These are phyloP conservation scores for Clarireedia paspali DNA, from an alignment of 2,329 filamentous ascomycete species.

Conservation along the genomic window DNA sequence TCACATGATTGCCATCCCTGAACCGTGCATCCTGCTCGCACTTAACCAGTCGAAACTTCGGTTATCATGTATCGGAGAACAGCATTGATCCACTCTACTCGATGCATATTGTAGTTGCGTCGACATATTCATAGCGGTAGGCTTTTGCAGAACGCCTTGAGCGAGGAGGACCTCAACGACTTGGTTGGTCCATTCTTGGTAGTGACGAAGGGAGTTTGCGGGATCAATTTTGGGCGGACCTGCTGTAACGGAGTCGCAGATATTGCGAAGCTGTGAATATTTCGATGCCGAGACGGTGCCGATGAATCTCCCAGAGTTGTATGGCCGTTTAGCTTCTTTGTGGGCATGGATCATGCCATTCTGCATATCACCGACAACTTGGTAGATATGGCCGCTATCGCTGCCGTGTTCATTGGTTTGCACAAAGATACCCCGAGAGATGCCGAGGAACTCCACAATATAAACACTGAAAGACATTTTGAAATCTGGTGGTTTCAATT, in stretches of 20 bases:
- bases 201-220: not conserved
- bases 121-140: not conserved
- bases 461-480: conserved; percentile 7
- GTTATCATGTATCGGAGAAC: conserved; percentile 3
- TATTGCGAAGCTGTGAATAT: not conserved
- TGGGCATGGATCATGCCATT: conserved; percentile 8
- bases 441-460: conserved; percentile 6
- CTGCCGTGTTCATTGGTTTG: conserved; percentile 4
- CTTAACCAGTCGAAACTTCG: conserved; percentile 3
- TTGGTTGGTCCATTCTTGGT: conserved; percentile 3
- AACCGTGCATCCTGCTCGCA: not conserved
- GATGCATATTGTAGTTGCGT: not conserved
- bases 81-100: not conserved
- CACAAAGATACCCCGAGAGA: conserved; percentile 7
- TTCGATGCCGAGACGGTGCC: conserved; percentile 7
- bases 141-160: not conserved
- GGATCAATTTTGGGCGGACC: conserved; percentile 4
- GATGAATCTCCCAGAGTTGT: not conserved
- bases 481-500: too few relatives aligned
- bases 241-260: conserved; percentile 6
- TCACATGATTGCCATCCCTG: not conserved
- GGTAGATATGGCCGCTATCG: conserved; percentile 7
- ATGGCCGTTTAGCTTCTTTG: conserved; percentile 7
- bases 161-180: not conserved
- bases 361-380: conserved; percentile 9